Conservation (phyloP, 2,329 filamentous ascomycete species). For the Penicillium thymicola region DNA sequence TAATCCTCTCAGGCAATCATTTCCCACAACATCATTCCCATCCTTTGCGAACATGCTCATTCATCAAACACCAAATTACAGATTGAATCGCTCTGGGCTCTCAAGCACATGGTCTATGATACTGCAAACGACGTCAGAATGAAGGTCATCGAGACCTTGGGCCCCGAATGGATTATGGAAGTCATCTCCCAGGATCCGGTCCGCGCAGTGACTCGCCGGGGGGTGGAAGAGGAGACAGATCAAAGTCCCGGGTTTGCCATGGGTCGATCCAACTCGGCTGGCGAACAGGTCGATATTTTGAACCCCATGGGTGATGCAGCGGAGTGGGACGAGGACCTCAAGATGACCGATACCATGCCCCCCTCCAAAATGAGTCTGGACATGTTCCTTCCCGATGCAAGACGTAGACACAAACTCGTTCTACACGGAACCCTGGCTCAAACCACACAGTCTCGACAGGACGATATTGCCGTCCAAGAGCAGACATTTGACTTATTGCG, state of each 20-base stretch:
- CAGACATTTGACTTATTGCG: slow-evolving; percentile 86
- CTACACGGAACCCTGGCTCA: slow-evolving; percentile 67
- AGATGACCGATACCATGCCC: slow-evolving; percentile 38
- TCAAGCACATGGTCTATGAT: slow-evolving; percentile 83
- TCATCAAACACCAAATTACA: slow-evolving; percentile 75
- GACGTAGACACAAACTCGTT: slow-evolving; percentile 41
- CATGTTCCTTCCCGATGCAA: slow-evolving; percentile 38
- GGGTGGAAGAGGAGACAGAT: slow-evolving; percentile 33
- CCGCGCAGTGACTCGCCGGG: slow-evolving; percentile 27
- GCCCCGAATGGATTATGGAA: slow-evolving; percentile 74
- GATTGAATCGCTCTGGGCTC: slow-evolving; percentile 83
- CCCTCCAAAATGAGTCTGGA: slow-evolving; percentile 41
- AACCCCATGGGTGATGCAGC: slow-evolving; percentile 47
- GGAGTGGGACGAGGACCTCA: slow-evolving; percentile 32
- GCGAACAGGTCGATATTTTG: slow-evolving; percentile 58
- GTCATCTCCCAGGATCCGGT: slow-evolving; percentile 63
- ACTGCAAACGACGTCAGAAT: slow-evolving; percentile 71
- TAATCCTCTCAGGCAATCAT: slow-evolving; percentile 59
- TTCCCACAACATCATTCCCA: slow-evolving; percentile 68
- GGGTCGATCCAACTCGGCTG: slow-evolving; percentile 57
- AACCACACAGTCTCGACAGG: slow-evolving; percentile 64
- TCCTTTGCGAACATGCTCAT: slow-evolving; percentile 79
- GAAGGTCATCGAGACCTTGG: slow-evolving; percentile 71
- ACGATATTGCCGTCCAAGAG: slow-evolving; percentile 83
- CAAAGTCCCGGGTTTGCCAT: slow-evolving; percentile 44